These are phyloP conservation scores for Penicillium alfredii DNA, from an alignment of 495 filamentous ascomycete species.

Conservation along the genomic window DNA sequence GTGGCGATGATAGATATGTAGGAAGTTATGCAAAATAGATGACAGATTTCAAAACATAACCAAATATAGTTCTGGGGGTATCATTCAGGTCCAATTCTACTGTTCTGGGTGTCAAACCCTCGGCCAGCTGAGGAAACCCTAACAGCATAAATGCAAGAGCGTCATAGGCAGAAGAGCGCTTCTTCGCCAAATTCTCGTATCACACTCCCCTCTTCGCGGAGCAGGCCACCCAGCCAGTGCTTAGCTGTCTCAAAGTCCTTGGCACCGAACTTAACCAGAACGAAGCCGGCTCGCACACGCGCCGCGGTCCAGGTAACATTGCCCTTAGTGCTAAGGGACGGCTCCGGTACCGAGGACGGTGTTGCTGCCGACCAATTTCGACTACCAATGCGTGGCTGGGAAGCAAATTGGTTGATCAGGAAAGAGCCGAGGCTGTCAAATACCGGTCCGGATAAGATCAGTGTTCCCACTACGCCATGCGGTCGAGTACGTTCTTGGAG, in stretches of 20 bases:
- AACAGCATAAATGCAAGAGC: neutral
- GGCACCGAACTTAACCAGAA: conserved; percentile 80
- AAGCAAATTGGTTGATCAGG: conserved; percentile 68
- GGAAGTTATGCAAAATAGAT: too few relatives aligned
- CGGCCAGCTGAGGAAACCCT: conserved; percentile 6
- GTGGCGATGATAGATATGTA: too few relatives aligned
- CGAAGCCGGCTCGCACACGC: conserved; percentile 66
- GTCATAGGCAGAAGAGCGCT: conserved; percentile 53
- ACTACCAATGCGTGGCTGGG: conserved; percentile 76
- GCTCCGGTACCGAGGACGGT: conserved; percentile 25
- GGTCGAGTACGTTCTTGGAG: conserved; percentile 39
- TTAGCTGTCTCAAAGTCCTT: conserved; percentile 55
- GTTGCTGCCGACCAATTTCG: conserved; percentile 59
- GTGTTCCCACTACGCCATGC: conserved; percentile 67
- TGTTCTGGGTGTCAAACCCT: too few relatives aligned
- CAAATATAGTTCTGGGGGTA: too few relatives aligned
- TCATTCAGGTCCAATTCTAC: too few relatives aligned
- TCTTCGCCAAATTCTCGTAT: conserved; percentile 56
- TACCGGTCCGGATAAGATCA: conserved; percentile 72
- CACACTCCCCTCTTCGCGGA: conserved; percentile 54
- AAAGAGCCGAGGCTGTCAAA: conserved; percentile 59
- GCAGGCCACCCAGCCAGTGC: conserved; percentile 52
- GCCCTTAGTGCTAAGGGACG: conserved; percentile 40
- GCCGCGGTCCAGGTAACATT: conserved; percentile 82
- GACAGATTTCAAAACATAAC: too few relatives aligned